These are phyloP conservation scores for Sclerotinia sclerotiorum DNA, from an alignment of 2,329 filamentous ascomycete genomes.

Conservation along the genomic window DNA sequence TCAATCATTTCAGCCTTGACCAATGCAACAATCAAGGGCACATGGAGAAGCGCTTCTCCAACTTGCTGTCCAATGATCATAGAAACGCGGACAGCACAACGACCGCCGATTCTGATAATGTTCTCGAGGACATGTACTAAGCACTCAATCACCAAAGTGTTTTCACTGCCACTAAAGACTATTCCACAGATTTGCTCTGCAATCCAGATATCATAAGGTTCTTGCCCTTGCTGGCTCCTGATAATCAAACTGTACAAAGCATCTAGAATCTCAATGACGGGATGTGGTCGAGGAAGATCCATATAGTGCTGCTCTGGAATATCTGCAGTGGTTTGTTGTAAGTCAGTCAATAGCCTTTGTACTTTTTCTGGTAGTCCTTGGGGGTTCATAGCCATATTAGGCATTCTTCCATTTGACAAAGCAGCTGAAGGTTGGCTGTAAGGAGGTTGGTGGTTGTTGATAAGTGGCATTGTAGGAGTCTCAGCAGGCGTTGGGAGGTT, in stretches of 20 bases:
- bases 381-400: conserved; percentile 49
- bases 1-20: conserved; percentile 61
- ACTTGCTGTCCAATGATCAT: conserved; percentile 58
- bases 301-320: conserved; percentile 59
- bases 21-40: conserved; percentile 58
- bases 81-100: conserved; percentile 54
- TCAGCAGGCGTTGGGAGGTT: conserved; percentile 60
- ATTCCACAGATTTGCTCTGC: conserved; percentile 59
- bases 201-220: conserved; percentile 59
- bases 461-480: conserved; percentile 52
- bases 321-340: conserved; percentile 54
- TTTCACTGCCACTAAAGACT: conserved; percentile 52
- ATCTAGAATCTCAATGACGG: conserved; percentile 62
- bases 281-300: conserved; percentile 58
- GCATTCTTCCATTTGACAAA: conserved; percentile 53
- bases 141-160: conserved; percentile 60
- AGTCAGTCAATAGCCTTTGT: conserved; percentile 57
- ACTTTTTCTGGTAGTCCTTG: conserved; percentile 55
- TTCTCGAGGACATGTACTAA: conserved; percentile 62
- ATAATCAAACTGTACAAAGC: conserved; percentile 62
- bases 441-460: conserved; percentile 54
- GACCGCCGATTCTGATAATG: conserved; percentile 56
- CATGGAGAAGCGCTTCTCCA: conserved; percentile 54
- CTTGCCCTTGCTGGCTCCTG: conserved; percentile 60
- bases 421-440: conserved; percentile 55